Conservation (phyloP, 768 basidiomycete species). For the Leccinellum albellum region DNA sequence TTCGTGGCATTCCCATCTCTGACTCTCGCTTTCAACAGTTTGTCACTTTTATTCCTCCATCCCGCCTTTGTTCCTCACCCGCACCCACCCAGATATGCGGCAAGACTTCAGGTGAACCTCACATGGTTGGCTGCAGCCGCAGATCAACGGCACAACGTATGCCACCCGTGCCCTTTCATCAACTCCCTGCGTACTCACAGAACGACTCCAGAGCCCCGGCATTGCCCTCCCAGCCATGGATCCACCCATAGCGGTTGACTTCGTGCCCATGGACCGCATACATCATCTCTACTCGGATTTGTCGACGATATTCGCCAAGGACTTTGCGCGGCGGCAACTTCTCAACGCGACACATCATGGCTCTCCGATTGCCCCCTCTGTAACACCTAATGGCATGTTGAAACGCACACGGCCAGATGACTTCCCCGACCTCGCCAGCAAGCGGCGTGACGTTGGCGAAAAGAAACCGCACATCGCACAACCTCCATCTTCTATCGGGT, state of each 20-base stretch:
- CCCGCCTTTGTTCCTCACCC: conserved; percentile 5
- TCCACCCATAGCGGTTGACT: conserved; percentile 49
- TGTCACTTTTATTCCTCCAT: conserved; percentile 25
- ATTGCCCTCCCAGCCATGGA: conserved; percentile 56
- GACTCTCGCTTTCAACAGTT: conserved; percentile 59
- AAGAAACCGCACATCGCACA: conserved; percentile 45
- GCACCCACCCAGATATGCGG: conserved; percentile 45
- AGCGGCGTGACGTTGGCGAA: conserved; percentile 71
- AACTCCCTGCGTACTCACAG: conserved; percentile 5
- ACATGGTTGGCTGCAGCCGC: conserved; percentile 68
- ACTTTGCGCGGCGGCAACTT: conserved; percentile 46
- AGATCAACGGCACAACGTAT: conserved; percentile 52
- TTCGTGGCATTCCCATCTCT: conserved; percentile 40
- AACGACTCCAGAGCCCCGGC: conserved; percentile 26
- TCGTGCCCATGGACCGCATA: conserved; percentile 55
- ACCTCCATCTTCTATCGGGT: conserved; percentile 22
- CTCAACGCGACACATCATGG: conserved; percentile 27
- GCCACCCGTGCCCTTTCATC: conserved; percentile 17
- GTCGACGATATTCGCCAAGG: conserved; percentile 58
- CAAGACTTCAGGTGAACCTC: conserved; percentile 66
- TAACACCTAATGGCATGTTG: conserved; percentile 32
- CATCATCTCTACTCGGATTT: conserved; percentile 61
- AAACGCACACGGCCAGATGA: conserved; percentile 67
- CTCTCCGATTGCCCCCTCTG: conserved; percentile 16
- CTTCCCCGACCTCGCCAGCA: conserved; percentile 42